Conservation (phyloP, 1,139 yeast genomes). For the Hansenula sp. region DNA sequence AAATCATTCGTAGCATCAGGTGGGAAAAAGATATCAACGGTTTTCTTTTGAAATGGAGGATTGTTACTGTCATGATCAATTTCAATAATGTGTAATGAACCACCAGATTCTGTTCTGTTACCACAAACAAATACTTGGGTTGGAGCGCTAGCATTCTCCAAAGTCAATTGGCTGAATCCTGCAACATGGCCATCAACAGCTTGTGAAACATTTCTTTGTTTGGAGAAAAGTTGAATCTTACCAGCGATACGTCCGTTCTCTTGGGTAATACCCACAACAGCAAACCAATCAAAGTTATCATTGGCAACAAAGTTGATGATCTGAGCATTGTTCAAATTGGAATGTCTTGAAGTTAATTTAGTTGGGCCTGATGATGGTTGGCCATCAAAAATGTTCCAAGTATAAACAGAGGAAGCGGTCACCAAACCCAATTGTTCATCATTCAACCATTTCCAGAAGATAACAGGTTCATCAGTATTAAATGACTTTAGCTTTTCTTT, state of each 20-base stretch:
- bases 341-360: constrained; percentile 80
- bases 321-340: constrained; percentile 74
- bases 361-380: constrained; percentile 71
- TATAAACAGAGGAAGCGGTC: constrained; percentile 69
- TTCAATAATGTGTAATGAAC: constrained; percentile 88
- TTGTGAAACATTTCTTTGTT: constrained; percentile 87
- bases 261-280: constrained; percentile 91
- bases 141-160: constrained; percentile 71
- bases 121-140: constrained; percentile 88
- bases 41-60: constrained; percentile 88
- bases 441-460: constrained; percentile 94
- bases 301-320: constrained; percentile 89
- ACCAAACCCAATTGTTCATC: constrained; percentile 76
- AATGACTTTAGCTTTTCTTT: constrained; percentile 89
- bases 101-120: constrained; percentile 73
- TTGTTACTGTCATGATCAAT: constrained; percentile 87
- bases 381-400: constrained; percentile 85
- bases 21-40: constrained; percentile 93
- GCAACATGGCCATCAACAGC: constrained; percentile 98
- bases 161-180: constrained; percentile 70
- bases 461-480: constrained; percentile 83
- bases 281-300: constrained; percentile 85
- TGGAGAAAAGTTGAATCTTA: constrained; percentile 88
- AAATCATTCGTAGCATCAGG: constrained; percentile 95
- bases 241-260: constrained; percentile 96